A percentile compares a stretch with the other conserved stretches of the same genome.
Evolutionary conservation across 352 stramenopile genomes (phyloP).

Genomic region (Globisporangium paddicum): DNA sequence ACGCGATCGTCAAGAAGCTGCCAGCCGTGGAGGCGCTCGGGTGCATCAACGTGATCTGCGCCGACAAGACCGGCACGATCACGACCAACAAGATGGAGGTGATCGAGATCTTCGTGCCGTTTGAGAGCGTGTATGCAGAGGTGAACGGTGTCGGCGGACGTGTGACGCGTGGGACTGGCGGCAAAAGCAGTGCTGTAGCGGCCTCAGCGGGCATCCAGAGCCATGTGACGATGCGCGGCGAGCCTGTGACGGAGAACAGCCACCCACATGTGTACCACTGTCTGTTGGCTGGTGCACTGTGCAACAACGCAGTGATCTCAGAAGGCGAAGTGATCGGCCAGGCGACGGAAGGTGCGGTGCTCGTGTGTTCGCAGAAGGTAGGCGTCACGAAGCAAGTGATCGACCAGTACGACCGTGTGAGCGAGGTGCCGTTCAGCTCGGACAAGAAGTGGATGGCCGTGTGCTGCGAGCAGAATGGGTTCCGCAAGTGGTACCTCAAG

Average conservation of each 20-base stretch:
- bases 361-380: conserved; percentile 65
- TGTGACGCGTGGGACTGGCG: not conserved
- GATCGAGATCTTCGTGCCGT: conserved; percentile 78
- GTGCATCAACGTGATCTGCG: conserved; percentile 91
- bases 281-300: conserved; percentile 65
- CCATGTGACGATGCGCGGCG: conserved; percentile 55
- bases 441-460: conserved; percentile 98
- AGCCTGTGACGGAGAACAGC: conserved; percentile 49
- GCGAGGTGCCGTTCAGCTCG: conserved; percentile 94
- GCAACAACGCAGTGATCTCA: conserved; percentile 67
- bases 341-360: conserved; percentile 69
- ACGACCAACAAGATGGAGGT: conserved; percentile 89
- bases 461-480: conserved; percentile 53
- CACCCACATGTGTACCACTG: conserved; percentile 76
- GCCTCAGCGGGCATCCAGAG: conserved; percentile 11
- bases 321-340: conserved; percentile 75
- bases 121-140: conserved; percentile 65
- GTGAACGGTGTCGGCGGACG: conserved; percentile 55
- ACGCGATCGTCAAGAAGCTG: conserved; percentile 88
- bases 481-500: conserved; percentile 71
- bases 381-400: conserved; percentile 37
- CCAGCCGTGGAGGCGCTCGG: conserved; percentile 81
- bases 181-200: not conserved
- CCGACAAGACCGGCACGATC: conserved; percentile 95
- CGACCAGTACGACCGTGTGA: conserved; percentile 63